Evolutionary conservation across 352 stramenopile species (phyloP).

Genomic region (Pythium aquatile): DNA sequence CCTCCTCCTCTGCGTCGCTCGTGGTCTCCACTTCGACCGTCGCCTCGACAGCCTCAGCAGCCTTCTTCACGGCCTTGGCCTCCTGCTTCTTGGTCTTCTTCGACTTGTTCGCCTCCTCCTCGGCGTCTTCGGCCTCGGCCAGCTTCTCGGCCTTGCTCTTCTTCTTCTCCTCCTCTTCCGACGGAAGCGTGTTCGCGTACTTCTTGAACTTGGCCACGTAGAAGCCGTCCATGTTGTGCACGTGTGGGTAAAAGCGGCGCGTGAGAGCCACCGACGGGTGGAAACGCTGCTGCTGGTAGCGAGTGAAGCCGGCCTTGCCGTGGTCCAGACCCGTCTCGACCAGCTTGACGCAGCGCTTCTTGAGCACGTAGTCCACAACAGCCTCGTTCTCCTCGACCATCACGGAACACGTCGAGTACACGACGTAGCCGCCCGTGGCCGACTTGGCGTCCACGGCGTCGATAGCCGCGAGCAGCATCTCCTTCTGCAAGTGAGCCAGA

Average conservation of each 20-base stretch:
- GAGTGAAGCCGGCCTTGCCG: constrained; percentile 91
- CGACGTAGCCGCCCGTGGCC: constrained; percentile 96
- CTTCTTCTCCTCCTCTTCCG: constrained; percentile 75
- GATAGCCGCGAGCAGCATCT: constrained; percentile 98
- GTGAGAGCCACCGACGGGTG: constrained; percentile 96
- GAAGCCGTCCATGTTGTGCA: constrained; percentile 99
- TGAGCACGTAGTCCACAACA: constrained; percentile 99
- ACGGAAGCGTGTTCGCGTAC: constrained; percentile 91
- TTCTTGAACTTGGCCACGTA: constrained; percentile 99
- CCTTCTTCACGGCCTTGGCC: constrained; percentile 72
- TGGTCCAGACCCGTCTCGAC: constrained; percentile 97
- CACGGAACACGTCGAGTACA: constrained; percentile 99
- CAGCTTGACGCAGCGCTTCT: constrained; percentile 98
- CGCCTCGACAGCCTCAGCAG: constrained; percentile 67
- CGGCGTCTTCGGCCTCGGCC: constrained; percentile 68
- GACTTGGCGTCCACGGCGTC: constrained; percentile 96
- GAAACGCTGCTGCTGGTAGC: constrained; percentile 97
- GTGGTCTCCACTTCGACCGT: constrained; percentile 52
- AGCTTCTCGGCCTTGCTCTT: constrained; percentile 57
- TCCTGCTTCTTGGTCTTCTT: constrained; percentile 83
- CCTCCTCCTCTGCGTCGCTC: constrained; percentile 49
- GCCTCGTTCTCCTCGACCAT: constrained; percentile 95
- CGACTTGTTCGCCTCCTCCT: constrained; percentile 68
- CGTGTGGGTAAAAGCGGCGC: constrained; percentile 98
- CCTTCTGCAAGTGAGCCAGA: constrained; percentile 98